Percentiles rank a stretch among this genome's conserved stretches.
Evolutionary conservation across 305 asterid species (phyloP).

Genomic region (Plantago coronopus): DNA sequence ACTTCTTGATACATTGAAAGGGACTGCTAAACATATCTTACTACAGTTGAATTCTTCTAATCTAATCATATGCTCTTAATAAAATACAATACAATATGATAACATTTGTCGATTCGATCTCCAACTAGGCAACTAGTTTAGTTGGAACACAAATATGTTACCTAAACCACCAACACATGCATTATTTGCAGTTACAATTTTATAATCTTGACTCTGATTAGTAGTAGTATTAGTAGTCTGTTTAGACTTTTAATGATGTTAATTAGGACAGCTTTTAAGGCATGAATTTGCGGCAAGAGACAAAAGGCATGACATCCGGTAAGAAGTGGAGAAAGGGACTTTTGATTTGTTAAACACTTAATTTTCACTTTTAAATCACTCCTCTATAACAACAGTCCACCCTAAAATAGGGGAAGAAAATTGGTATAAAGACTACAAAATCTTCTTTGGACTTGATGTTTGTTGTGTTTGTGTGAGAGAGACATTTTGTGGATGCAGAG

Average conservation of each 20-base stretch:
- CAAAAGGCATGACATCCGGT: conserved; percentile 10
- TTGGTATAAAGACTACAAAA: conserved; percentile 5
- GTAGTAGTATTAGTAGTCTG: neutral
- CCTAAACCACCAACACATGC: conserved; percentile 40
- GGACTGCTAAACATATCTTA: neutral
- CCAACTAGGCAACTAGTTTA: conserved; percentile 26
- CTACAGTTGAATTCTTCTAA: too few relatives aligned
- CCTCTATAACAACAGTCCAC: neutral
- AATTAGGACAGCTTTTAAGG: conserved; percentile 10
- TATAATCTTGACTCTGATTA: neutral
- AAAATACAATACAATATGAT: neutral
- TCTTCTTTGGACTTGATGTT: conserved; percentile 1
- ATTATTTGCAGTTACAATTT: conserved; percentile 26
- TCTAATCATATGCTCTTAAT: neutral
- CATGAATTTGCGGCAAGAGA: conserved; percentile 7
- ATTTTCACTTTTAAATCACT: neutral
- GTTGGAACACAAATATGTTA: conserved; percentile 42
- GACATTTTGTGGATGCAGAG: neutral
- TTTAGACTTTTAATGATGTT: neutral
- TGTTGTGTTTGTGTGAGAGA: neutral
- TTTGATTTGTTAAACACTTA: too few relatives aligned
- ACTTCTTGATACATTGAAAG: neutral
- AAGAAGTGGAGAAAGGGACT: neutral
- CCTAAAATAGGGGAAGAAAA: neutral
- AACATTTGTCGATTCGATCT: conserved; percentile 23